Evolutionary conservation across 2,329 filamentous ascomycete genomes (phyloP).

Genomic region (Macroventuria anomochaeta): DNA sequence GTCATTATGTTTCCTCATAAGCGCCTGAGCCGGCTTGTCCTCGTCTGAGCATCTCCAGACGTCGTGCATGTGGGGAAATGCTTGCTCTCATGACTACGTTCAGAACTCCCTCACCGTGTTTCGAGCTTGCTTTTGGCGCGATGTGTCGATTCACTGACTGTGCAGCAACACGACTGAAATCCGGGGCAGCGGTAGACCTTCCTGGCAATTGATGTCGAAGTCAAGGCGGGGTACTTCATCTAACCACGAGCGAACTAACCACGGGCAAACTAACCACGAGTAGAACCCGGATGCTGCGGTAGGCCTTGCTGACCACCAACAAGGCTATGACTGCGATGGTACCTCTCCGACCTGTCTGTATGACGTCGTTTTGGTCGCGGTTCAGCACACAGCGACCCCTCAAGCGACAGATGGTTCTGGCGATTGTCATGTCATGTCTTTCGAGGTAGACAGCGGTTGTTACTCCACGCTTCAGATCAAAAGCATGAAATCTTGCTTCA

Average conservation of each 20-base stretch:
- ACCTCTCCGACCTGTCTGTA: conserved; percentile 5
- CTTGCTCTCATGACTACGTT: conserved; percentile 19
- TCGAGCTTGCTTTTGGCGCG: conserved; percentile 17
- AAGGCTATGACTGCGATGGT: not conserved
- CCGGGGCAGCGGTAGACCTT: conserved; percentile 6
- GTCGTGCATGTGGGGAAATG: conserved; percentile 35
- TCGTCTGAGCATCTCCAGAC: conserved; percentile 8
- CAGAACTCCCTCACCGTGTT: conserved; percentile 24
- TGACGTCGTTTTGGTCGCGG: conserved; percentile 8
- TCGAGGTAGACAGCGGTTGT: not conserved
- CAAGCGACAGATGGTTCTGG: not conserved
- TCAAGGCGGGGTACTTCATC: conserved; percentile 11
- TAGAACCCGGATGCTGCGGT: conserved; percentile 7
- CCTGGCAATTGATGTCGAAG: not conserved
- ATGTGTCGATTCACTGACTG: conserved; percentile 19
- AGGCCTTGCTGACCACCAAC: not conserved
- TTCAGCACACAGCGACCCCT: not conserved
- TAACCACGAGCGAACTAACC: conserved; percentile 5
- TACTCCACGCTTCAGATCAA: conserved; percentile 12
- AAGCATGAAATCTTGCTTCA: conserved; percentile 12
- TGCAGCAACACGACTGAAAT: not conserved
- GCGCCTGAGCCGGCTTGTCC: conserved; percentile 41
- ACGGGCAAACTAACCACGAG: conserved; percentile 7
- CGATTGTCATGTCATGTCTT: not conserved
- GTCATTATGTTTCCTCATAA: conserved; percentile 31